Evolutionary conservation across 2,329 filamentous ascomycete genomes (phyloP).

Genomic region (Venturia oleaginea): DNA sequence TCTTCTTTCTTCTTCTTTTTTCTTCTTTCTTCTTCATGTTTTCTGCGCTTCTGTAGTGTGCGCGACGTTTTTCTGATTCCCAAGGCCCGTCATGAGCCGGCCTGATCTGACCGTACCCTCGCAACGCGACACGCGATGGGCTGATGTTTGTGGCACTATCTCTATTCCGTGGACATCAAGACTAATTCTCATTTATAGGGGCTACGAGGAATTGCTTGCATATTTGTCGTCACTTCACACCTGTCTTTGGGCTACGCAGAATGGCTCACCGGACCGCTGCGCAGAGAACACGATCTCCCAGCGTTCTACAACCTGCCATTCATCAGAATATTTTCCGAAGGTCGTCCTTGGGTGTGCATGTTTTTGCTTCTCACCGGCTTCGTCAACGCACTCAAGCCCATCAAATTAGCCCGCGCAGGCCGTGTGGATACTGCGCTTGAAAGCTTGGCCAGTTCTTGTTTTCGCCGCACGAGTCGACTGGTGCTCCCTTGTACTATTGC

Average conservation of each 20-base stretch:
- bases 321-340: slow-evolving; percentile 47
- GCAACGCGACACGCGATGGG: background rate
- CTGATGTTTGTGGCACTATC: background rate
- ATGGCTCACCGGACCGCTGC: background rate
- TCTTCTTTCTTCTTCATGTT: background rate
- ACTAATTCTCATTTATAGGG: slow-evolving; percentile 6
- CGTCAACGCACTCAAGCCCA: slow-evolving; percentile 46
- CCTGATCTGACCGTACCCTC: background rate
- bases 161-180: background rate
- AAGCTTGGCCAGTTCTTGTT: slow-evolving; percentile 44
- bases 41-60: background rate
- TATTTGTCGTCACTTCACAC: slow-evolving; percentile 14
- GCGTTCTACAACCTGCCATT: slow-evolving; percentile 33
- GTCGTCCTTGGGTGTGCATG: slow-evolving; percentile 46
- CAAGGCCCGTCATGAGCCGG: background rate
- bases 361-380: slow-evolving; percentile 49
- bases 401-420: slow-evolving; percentile 41
- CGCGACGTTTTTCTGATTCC: background rate
- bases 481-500: slow-evolving; percentile 45
- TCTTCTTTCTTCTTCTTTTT: background rate
- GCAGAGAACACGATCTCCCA: background rate
- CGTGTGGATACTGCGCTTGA: slow-evolving; percentile 37
- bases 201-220: slow-evolving; percentile 12
- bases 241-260: slow-evolving; percentile 1
- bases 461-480: slow-evolving; percentile 43